Base-by-base conservation (phyloP, 768 basidiomycete species). In the Thelephora ganbajun region DNA sequence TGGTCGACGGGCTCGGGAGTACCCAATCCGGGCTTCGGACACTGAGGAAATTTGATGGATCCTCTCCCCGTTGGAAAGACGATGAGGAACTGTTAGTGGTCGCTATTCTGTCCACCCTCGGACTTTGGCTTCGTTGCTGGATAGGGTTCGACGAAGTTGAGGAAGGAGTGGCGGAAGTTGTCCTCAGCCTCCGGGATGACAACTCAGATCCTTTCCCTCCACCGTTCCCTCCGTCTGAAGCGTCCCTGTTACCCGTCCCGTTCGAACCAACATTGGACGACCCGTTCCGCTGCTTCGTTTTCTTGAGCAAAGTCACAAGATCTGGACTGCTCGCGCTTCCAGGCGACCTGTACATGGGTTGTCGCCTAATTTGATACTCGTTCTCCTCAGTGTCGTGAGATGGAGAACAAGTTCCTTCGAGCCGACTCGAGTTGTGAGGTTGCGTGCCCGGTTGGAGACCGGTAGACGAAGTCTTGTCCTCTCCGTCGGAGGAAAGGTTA, bases 321-420 rank as follows among this genome's bases (percentile, higher is more conserved):
- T 97, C 92, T 22, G 92, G 93, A 59, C 84, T 90, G 56, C 85
- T 88, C 33, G 90, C 84, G 6, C 89, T 93, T 37, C 90, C 92
- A 11, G 85, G 73, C 16, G 86, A 83, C 49, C 92, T 73, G 61
- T 91, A 92, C 68, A 96, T 77, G 52, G 84, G 87, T 44, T 88
- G 76, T 41, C 88, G 75, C 61, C 85, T 85, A 6, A 75, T 77
- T 56, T 82, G 79, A 57, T 76, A 72, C 55, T 83, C 82, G 9
- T 63, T 56, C 59, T 83, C 80, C 51, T 82, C 79, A 33, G 73
- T 69, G 62, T 85, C 82, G 62, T 71, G 72, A 57, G 74, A 9
- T 4, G 26, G 9, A 4, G 26, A 9, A 30, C 26, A 9, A 30
- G 9, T 30, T 30, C 26, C 26, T 30, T 30, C 26, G 4, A 9